Evolutionary conservation across 805 yeast genomes (phyloP).

Genomic region (Yarrowia sp.): DNA sequence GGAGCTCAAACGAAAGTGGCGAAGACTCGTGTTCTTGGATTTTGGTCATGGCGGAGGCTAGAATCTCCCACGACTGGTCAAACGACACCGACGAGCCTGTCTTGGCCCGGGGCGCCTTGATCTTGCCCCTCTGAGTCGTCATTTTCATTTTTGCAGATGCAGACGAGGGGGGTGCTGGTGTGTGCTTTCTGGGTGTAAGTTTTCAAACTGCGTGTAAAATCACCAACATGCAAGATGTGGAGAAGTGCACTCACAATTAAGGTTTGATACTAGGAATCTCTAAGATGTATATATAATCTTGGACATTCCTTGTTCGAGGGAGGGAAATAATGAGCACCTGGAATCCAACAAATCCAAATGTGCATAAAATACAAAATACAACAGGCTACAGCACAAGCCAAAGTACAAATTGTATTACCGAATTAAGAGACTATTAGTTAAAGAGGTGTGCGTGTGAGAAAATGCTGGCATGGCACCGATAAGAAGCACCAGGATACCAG

Average conservation of each 20-base stretch:
- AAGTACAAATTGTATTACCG: too few species aligned
- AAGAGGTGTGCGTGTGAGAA: too few species aligned
- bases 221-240: background rate
- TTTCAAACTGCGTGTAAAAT: background rate
- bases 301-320: too few species aligned
- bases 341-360: too few species aligned
- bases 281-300: too few species aligned
- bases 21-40: conserved; percentile 72
- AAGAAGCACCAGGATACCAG: too few species aligned
- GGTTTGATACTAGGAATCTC: background rate
- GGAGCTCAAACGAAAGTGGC: conserved; percentile 72
- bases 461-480: too few species aligned
- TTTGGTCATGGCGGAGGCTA: conserved; percentile 64
- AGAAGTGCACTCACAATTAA: background rate
- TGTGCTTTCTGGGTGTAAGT: background rate
- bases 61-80: conserved; percentile 61
- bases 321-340: too few species aligned
- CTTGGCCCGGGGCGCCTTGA: conserved; percentile 18
- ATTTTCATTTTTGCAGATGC: background rate
- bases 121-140: conserved; percentile 11
- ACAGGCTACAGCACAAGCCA: too few species aligned
- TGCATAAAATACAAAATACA: too few species aligned
- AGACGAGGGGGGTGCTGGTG: background rate
- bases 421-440: too few species aligned
- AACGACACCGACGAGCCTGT: conserved; percentile 45